Percentiles rank a stretch among this genome's conserved stretches.
phyloP scores from a whole-genome alignment of 2,329 filamentous ascomycete species.

The Lasiodiplodia sp. region DNA sequence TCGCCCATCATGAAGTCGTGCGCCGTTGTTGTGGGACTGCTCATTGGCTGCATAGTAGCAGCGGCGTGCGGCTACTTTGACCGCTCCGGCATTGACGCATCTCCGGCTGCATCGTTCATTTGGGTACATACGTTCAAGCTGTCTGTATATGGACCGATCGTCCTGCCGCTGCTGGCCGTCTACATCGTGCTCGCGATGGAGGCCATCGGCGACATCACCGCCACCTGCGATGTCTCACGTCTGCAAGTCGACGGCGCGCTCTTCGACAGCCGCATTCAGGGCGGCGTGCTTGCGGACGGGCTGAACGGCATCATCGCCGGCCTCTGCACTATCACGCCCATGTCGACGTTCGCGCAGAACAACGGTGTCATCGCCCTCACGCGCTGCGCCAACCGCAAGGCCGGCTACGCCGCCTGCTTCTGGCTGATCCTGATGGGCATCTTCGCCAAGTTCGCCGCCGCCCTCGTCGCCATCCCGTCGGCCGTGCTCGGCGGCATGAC shows the following conservation, averaged over 20 bases:
- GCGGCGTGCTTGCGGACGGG: conserved; percentile 79
- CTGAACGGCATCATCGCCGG: conserved; percentile 77
- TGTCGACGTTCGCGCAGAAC: conserved; percentile 83
- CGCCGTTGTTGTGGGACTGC: conserved; percentile 75
- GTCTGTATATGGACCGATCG: conserved; percentile 73
- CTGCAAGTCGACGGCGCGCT: conserved; percentile 74
- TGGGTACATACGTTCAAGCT: conserved; percentile 82
- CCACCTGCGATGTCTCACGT: conserved; percentile 80
- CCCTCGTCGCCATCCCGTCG: conserved; percentile 75
- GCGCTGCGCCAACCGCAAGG: conserved; percentile 79
- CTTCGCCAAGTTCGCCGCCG: conserved; percentile 82
- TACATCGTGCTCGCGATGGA: conserved; percentile 76
- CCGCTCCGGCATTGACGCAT: conserved; percentile 71
- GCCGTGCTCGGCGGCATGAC: conserved; percentile 62
- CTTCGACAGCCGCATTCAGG: conserved; percentile 81
- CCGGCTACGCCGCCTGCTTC: conserved; percentile 78
- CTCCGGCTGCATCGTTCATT: conserved; percentile 76
- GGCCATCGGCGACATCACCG: conserved; percentile 80
- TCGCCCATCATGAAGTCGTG: conserved; percentile 85
- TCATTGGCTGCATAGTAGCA: conserved; percentile 80
- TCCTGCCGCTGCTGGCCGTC: conserved; percentile 70
- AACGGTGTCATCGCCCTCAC: conserved; percentile 86
- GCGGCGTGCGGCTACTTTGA: conserved; percentile 82
- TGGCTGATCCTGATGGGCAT: conserved; percentile 83
- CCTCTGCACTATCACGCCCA: conserved; percentile 80